These are phyloP conservation scores for Manihot esculenta DNA, from an alignment of 441 rosid genomes.

Conservation along the genomic window DNA sequence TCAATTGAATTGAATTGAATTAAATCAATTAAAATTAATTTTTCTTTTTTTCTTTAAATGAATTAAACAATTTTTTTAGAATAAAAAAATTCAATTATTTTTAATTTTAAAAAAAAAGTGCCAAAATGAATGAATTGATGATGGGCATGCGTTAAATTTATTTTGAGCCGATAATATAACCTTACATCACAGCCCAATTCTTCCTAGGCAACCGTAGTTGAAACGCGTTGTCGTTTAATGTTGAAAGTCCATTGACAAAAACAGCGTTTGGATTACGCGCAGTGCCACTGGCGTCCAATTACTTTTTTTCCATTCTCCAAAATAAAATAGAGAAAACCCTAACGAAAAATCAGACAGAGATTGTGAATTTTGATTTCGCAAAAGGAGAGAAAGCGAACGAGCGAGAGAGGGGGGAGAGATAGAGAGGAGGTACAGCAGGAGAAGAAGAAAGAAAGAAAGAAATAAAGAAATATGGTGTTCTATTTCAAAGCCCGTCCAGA, in stretches of 20 bases:
- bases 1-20: no score
- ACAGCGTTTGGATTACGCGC: background rate
- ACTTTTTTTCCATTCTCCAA: background rate
- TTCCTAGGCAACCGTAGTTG: background rate
- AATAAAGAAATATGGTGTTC: conserved; percentile 64
- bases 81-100: no score
- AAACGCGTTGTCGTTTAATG: conserved; percentile 2
- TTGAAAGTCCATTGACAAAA: background rate
- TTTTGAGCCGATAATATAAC: no score
- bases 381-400: background rate
- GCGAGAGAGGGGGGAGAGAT: no score
- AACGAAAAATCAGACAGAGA: background rate
- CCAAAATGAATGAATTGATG: no score
- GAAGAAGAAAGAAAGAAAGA: background rate
- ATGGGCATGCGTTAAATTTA: no score
- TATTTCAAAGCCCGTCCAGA: conserved; percentile 97
- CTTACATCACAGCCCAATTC: no score
- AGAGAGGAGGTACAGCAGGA: background rate
- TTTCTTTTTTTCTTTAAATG: no score
- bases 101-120: no score
- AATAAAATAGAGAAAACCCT: conserved; percentile 20
- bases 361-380: background rate
- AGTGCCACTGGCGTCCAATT: background rate
- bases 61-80: no score
- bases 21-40: no score